Base-by-base conservation (phyloP, 176 grass and related monocot species). In the Paspalum notatum region DNA sequence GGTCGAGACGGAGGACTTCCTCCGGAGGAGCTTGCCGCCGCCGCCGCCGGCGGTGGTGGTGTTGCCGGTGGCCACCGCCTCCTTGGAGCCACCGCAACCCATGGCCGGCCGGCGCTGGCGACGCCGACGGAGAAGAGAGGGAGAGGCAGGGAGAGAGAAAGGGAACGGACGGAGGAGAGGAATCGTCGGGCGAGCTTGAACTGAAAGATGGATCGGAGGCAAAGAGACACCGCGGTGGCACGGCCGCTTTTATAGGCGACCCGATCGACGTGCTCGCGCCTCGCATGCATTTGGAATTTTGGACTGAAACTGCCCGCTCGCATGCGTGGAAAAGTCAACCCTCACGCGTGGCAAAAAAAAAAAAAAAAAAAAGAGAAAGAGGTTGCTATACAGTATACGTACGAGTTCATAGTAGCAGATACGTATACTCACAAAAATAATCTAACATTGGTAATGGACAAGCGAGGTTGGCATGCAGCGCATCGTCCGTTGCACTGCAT, bases 81-180 rank as follows among this genome's bases (percentile, higher is more conserved):
- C 85, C 52, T 98, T 98, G 2, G 95, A 98, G 65, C 85, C 90
- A 71, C 95, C 83, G 74, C 95, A 98, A 87, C 95, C 95, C 92
- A 97, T 97, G 46, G 77, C 71, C 41, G 47, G 53, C 82, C 26
- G 79, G 75, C 75, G 75, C 66, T 78, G 73, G 37, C 65, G 72
- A 64, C 65, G 64, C 26, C 62, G 73, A 24, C 40, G 53, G 24
- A 68, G 53, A 18, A 32, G 21, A 38, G 58, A 12, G 12, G 59
- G 24, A 57, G 85, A 15, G 5, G 9, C 44, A 46, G 46, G 42
- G 16, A 81, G 38, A 40, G 38, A 16, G 15, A 47, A 32, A 69
- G 9, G 15, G 9, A 53, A 45, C 44, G 3, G 9, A 47, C 38
- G 74, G 59, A 63, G 62, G 79, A 83, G 69, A 84, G 81, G 81